phyloP scores from a whole-genome alignment of 768 basidiomycete species.

The Boletus sensibilis region DNA sequence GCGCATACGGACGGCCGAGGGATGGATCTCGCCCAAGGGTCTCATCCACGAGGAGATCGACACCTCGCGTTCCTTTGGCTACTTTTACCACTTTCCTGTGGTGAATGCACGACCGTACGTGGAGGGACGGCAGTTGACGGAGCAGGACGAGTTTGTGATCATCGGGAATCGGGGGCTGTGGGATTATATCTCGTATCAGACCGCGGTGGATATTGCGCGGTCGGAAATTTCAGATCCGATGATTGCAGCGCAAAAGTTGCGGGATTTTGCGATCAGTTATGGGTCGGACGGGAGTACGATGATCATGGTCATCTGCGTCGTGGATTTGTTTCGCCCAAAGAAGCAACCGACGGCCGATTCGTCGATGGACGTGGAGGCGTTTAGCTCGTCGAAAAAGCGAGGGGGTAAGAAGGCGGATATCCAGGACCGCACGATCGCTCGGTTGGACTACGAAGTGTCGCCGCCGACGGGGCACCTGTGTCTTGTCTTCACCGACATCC shows the following conservation, averaged over 20 bases:
- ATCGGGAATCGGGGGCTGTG: conserved; percentile 91
- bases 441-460: conserved; percentile 75
- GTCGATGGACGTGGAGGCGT: conserved; percentile 39
- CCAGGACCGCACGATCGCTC: conserved; percentile 54
- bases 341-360: conserved; percentile 37
- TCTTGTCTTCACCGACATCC: conserved; percentile 96
- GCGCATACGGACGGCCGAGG: conserved; percentile 89
- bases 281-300: conserved; percentile 91
- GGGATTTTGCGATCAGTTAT: conserved; percentile 96
- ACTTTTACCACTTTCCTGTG: conserved; percentile 84
- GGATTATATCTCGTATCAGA: conserved; percentile 93
- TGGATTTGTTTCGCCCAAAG: conserved; percentile 67
- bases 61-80: conserved; percentile 91
- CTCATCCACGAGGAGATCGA: conserved; percentile 90
- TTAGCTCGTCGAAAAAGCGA: conserved; percentile 31
- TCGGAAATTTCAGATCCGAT: conserved; percentile 66
- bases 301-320: conserved; percentile 94
- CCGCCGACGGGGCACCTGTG: conserved; percentile 87
- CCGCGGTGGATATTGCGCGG: conserved; percentile 93
- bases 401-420: conserved; percentile 47
- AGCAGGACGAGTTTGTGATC: conserved; percentile 94
- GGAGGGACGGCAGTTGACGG: conserved; percentile 61
- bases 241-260: conserved; percentile 94
- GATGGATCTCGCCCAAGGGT: conserved; percentile 90
- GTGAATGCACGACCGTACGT: conserved; percentile 89